Conservation (phyloP, 2,329 filamentous ascomycete genomes). For the Aureobasidium sp. region DNA sequence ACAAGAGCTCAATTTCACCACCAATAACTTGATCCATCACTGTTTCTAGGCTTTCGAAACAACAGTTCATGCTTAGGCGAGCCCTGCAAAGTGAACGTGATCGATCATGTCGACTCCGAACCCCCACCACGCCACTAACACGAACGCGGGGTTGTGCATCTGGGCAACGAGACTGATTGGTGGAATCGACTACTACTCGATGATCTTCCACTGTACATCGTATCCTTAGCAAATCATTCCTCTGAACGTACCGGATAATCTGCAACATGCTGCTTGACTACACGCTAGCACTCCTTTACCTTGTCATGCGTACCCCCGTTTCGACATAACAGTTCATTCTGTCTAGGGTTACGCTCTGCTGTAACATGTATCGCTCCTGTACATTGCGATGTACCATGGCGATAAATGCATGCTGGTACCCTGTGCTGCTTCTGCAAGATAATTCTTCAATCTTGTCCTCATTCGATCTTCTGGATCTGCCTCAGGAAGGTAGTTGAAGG, state of each 20-base stretch:
- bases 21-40: neutral
- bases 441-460: neutral
- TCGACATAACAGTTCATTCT: neutral
- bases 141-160: conserved; percentile 4
- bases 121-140: neutral
- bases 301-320: conserved; percentile 3
- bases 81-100: neutral
- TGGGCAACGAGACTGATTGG: neutral
- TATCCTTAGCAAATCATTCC: neutral
- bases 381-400: neutral
- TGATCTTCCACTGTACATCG: neutral
- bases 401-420: neutral
- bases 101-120: neutral
- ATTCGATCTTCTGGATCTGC: neutral
- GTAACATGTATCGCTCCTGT: neutral
- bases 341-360: neutral
- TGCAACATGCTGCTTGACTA: neutral
- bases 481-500: neutral
- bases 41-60: neutral
- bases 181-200: conserved; percentile 2
- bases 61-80: neutral
- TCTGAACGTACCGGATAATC: neutral
- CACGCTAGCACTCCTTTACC: neutral
- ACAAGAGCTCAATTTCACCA: neutral
- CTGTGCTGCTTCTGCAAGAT: neutral